Evolutionary conservation across 805 yeast species (phyloP), one percentile per base, ranked within the genome.

Genomic region (Starmerella vitae): DNA sequence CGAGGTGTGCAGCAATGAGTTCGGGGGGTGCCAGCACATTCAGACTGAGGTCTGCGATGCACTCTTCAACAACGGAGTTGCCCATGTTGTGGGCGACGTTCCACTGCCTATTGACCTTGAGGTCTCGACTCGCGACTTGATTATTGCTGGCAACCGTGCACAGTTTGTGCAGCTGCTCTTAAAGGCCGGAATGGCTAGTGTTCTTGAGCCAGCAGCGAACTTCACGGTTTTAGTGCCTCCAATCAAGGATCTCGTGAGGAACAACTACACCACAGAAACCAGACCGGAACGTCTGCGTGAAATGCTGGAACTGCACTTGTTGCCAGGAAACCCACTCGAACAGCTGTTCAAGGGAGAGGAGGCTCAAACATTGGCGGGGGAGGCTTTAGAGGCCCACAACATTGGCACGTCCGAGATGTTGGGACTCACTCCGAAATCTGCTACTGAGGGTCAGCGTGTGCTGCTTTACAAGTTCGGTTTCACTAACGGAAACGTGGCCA

Each of bases 21-120:
- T n/a, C n/a, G n/a, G n/a, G n/a, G n/a, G n/a, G n/a, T n/a, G n/a
- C n/a, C 12, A 20, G 1, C 36, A 27, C 24, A 13, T 43, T 20
- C 8, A 33, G 20, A 37, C 45, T 3, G 53, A 49, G 24, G 46
- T 48, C n/a, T 36, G 72, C 1, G 95, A 86, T 54, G 68, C 82
- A 5, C 53, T 86, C 12, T 86, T 81, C 55, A 74, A 72, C 46
- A 78, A 80, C 55, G 97, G 97, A 1, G 94, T 86, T 0, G 72
- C 80, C 1, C 94, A 83, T 54, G 74, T 86, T 1, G 62, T 80
- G 10, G 61, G 67, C 27, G 57, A 66, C 4, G 63, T 81, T 1
- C 46, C 71, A 3, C 59, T 81, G 13, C 94, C 95, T 0, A 55
- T 60, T 0, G 57, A 61, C 19, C 56, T 86, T 22, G 55, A 64